These are phyloP conservation scores for Ambrosiella xylebori DNA, from an alignment of 2,329 filamentous ascomycete species.

Conservation along the genomic window DNA sequence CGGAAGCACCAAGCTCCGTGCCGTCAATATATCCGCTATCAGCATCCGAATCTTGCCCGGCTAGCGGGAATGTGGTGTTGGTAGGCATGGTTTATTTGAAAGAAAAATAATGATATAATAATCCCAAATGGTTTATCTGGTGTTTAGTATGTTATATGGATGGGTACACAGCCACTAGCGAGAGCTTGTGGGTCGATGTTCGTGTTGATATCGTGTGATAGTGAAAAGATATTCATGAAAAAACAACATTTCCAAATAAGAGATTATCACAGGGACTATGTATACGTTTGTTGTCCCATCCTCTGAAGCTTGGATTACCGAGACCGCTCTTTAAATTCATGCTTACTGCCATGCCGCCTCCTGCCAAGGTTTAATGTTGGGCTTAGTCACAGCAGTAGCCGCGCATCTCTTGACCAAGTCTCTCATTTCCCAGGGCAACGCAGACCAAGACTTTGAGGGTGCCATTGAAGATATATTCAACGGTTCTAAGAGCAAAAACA, in stretches of 20 bases:
- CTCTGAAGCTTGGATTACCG: too few relatives aligned
- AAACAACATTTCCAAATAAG: not conserved
- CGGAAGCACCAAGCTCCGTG: conserved; percentile 46
- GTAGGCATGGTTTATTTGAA: conserved; percentile 9
- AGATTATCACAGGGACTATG: not conserved
- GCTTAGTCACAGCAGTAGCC: too few relatives aligned
- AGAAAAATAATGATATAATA: not conserved
- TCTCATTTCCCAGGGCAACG: not conserved
- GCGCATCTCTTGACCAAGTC: not conserved
- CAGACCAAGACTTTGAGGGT: not conserved
- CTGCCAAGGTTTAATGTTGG: not conserved
- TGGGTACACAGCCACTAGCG: not conserved
- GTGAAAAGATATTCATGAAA: not conserved
- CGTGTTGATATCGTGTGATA: not conserved
- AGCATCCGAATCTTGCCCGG: conserved; percentile 17
- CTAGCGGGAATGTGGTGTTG: conserved; percentile 27
- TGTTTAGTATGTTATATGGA: not conserved
- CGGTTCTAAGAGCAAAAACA: not conserved
- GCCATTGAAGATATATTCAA: not conserved
- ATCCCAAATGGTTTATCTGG: not conserved
- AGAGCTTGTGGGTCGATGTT: not conserved
- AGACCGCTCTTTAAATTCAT: not conserved
- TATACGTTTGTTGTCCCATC: not conserved
- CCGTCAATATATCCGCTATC: conserved; percentile 24
- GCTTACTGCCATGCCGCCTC: not conserved